These are phyloP conservation scores for Meyerozyma smithsonii DNA, from an alignment of 1,139 yeast genomes.

Conservation along the genomic window DNA sequence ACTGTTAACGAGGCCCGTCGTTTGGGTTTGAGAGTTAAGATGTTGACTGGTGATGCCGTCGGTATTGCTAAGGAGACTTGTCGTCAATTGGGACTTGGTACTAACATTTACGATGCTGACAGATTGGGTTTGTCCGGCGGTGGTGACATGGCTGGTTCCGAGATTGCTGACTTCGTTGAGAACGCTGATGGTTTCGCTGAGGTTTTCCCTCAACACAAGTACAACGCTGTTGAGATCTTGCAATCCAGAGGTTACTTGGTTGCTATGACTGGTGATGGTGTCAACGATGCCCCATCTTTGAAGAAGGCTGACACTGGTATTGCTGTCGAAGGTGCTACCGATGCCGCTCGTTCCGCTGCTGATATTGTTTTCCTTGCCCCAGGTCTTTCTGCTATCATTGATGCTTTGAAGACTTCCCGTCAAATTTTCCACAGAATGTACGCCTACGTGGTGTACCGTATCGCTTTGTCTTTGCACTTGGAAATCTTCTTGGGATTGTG, in stretches of 20 bases:
- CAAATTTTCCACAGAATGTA: slow-evolving; percentile 99
- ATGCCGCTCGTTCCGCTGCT: slow-evolving; percentile 95
- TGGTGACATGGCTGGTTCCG: slow-evolving; percentile 95
- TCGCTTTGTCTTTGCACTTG: slow-evolving; percentile 88
- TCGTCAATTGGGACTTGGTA: slow-evolving; percentile 96
- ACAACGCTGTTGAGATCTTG: slow-evolving; percentile 84
- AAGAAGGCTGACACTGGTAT: slow-evolving; percentile 97
- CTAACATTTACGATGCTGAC: slow-evolving; percentile 96
- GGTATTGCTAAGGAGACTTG: slow-evolving; percentile 99
- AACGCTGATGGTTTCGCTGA: slow-evolving; percentile 97
- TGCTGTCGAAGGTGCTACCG: slow-evolving; percentile 96
- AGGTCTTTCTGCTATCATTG: slow-evolving; percentile 92
- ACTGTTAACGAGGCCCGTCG: slow-evolving; percentile 91
- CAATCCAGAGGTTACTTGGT: slow-evolving; percentile 92
- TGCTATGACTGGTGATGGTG: slow-evolving; percentile 99
- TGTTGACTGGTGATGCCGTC: slow-evolving; percentile 99
- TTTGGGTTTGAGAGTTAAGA: slow-evolving; percentile 93
- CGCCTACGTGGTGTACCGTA: slow-evolving; percentile 94
- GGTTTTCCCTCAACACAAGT: slow-evolving; percentile 96
- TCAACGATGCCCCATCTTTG: slow-evolving; percentile 93
- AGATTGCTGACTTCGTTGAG: slow-evolving; percentile 92
- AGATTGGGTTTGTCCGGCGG: slow-evolving; percentile 95
- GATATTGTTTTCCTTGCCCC: slow-evolving; percentile 96
- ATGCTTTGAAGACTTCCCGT: slow-evolving; percentile 90
- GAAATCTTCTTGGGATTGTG: slow-evolving; percentile 90